A percentile compares a stretch with the other conserved stretches of the same genome.
Evolutionary conservation across 148 eudicot genomes (phyloP).

Genomic region (Spergularia bocconei): DNA sequence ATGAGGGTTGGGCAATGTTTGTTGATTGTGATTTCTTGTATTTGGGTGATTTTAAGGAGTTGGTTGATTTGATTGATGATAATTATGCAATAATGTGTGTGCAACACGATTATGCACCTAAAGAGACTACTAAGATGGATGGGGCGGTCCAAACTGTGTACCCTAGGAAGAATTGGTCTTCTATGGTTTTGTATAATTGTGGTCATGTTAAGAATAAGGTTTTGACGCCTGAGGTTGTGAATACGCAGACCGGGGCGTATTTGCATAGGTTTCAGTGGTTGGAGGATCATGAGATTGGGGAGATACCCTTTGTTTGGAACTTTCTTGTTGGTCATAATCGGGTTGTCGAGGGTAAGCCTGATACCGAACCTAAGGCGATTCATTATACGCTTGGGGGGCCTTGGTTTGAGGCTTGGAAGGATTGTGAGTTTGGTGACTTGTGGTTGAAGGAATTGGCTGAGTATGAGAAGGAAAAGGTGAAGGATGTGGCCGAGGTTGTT

Average conservation of each 20-base stretch:
- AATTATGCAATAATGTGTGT: constrained; percentile 91
- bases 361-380: constrained; percentile 68
- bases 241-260: constrained; percentile 64
- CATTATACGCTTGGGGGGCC: constrained; percentile 97
- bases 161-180: constrained; percentile 98
- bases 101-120: constrained; percentile 90
- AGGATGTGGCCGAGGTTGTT: constrained; percentile 2
- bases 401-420: constrained; percentile 93
- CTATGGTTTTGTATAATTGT: constrained; percentile 94
- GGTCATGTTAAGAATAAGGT: constrained; percentile 73
- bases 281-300: constrained; percentile 83
- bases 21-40: constrained; percentile 94
- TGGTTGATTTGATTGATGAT: constrained; percentile 64
- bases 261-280: constrained; percentile 90
- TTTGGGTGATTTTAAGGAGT: constrained; percentile 60
- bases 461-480: constrained; percentile 20
- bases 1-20: constrained; percentile 91
- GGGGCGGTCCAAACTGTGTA: constrained; percentile 92
- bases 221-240: constrained; percentile 71
- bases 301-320: constrained; percentile 86
- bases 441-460: constrained; percentile 51
- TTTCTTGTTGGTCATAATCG: constrained; percentile 91
- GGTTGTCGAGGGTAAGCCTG: constrained; percentile 58
- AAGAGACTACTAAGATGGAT: constrained; percentile 93
- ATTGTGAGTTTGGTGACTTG: constrained; percentile 79